These are phyloP conservation scores for Thelonectria olida DNA, from an alignment of 2,329 filamentous ascomycete species.

Conservation along the genomic window DNA sequence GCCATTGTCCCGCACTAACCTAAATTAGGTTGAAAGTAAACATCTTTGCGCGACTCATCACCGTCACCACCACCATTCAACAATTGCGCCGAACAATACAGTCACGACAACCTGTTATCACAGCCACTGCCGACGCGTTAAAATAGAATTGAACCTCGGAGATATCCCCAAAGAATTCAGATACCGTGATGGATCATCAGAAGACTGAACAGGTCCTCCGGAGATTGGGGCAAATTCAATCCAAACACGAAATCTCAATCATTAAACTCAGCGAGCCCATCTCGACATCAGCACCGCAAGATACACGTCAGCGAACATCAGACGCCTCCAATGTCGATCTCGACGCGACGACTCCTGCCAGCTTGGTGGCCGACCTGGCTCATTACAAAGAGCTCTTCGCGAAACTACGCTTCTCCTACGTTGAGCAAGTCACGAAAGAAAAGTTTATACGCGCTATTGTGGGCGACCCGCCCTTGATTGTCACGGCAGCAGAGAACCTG, in stretches of 20 bases:
- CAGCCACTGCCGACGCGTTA: background rate
- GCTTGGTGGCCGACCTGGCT: conserved; percentile 81
- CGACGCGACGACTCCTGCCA: conserved; percentile 76
- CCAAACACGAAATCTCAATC: conserved; percentile 73
- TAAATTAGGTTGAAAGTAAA: conserved; percentile 51
- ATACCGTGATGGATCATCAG: conserved; percentile 40
- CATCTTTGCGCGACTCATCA: conserved; percentile 34
- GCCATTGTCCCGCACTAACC: conserved; percentile 33
- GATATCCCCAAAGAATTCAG: no score
- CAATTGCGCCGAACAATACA: conserved; percentile 12
- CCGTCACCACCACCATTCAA: conserved; percentile 2
- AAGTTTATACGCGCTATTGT: conserved; percentile 95
- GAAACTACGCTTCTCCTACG: conserved; percentile 95
- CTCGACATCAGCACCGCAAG: conserved; percentile 56
- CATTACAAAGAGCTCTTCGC: conserved; percentile 97
- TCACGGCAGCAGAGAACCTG: conserved; percentile 83
- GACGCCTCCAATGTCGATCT: conserved; percentile 74
- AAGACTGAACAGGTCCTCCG: conserved; percentile 55
- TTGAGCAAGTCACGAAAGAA: conserved; percentile 98
- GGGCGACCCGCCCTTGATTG: conserved; percentile 86
- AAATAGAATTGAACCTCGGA: background rate
- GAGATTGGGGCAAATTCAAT: conserved; percentile 63
- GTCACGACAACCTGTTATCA: background rate
- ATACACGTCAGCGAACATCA: conserved; percentile 67
- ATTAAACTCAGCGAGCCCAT: conserved; percentile 81